Evolutionary conservation across 768 basidiomycete genomes (phyloP).

Genomic region (Lactifluus piperatus): DNA sequence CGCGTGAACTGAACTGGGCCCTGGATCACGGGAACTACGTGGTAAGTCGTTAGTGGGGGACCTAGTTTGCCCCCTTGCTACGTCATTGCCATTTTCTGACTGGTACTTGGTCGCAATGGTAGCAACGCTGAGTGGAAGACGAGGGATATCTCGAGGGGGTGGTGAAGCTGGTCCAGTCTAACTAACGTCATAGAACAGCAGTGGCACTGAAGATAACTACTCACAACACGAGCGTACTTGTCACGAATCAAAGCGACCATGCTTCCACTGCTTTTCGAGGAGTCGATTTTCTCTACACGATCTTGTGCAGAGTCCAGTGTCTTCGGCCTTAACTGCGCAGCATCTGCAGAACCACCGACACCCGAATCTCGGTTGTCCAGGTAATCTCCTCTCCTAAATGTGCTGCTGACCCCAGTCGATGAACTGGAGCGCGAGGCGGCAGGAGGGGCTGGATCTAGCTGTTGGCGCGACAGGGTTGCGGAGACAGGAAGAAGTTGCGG

Average conservation of each 20-base stretch:
- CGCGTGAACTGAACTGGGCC: slow-evolving; percentile 4
- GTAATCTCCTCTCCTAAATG: slow-evolving; percentile 19
- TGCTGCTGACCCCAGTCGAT: slow-evolving; percentile 6
- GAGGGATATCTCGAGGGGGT: slow-evolving; percentile 52
- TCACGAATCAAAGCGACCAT: slow-evolving; percentile 63
- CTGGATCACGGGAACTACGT: slow-evolving; percentile 11
- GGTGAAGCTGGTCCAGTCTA: slow-evolving; percentile 47
- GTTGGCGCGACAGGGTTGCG: background rate
- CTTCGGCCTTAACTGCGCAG: slow-evolving; percentile 22
- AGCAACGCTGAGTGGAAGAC: slow-evolving; percentile 53
- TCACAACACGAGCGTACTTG: slow-evolving; percentile 49
- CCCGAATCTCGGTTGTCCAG: slow-evolving; percentile 25
- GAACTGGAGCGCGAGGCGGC: slow-evolving; percentile 6
- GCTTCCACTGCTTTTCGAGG: slow-evolving; percentile 44
- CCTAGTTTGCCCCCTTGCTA: background rate
- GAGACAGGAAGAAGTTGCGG: background rate
- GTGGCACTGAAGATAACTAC: slow-evolving; percentile 22
- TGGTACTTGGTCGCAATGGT: slow-evolving; percentile 54
- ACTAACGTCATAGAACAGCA: background rate
- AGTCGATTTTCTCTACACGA: slow-evolving; percentile 42
- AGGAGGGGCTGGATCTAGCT: background rate
- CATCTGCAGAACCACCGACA: slow-evolving; percentile 20
- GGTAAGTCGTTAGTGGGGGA: slow-evolving; percentile 5
- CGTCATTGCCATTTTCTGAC: slow-evolving; percentile 1
- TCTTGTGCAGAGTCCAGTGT: slow-evolving; percentile 6